Base-by-base conservation (phyloP, 2,329 filamentous ascomycete species). In the Eutypella sp. region DNA sequence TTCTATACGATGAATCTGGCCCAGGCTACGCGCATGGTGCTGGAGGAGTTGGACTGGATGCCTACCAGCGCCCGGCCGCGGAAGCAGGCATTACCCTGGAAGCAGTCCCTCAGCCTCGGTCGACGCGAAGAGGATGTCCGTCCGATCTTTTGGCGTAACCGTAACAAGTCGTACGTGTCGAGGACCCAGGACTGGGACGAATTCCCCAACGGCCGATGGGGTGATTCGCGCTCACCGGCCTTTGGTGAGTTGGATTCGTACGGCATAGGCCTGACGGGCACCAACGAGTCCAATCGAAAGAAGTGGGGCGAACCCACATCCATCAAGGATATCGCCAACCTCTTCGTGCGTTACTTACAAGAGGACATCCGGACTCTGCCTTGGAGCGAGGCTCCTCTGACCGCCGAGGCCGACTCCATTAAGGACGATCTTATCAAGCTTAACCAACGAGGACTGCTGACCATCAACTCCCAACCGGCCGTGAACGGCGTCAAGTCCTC, bases 1-100 rank as follows among this genome's bases (percentile, higher is more conserved):
- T 99, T 99, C 69, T 99, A 99, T 73, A 99, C 93, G 49, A 99
- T 99, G 93, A 99, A 99, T 69, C 77, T 99, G 18, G 92, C 90
- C 10, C 89, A 95, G 67, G 88, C 93, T 42, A 96, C 92, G 2
- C 85, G 87, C 57, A 91, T 96, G 85, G 83, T 99, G 20, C 78
- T 99, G 13, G 91, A 97, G 58, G 91, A 96, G 66, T 76, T 99
- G 20, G 76, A 84, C 44, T 81, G 96, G 68, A 78, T 89, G 41
- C 92, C 93, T 2, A 87, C 86, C 18, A 74, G 81, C 7, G 82
- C 87, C 51, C 84, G 85, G 24, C 89, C 91, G 3, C 74, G 90
- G 43, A 89, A 92, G 66, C 92, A 93, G 60, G 81, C 90, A n/a
- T 77, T 99, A 15, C 93, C 93, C 6, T 99, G 95, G 92, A 86